These are phyloP conservation scores for Rhodomyrtus tomentosa DNA, from an alignment of 345 rosid genomes.

Conservation along the genomic window DNA sequence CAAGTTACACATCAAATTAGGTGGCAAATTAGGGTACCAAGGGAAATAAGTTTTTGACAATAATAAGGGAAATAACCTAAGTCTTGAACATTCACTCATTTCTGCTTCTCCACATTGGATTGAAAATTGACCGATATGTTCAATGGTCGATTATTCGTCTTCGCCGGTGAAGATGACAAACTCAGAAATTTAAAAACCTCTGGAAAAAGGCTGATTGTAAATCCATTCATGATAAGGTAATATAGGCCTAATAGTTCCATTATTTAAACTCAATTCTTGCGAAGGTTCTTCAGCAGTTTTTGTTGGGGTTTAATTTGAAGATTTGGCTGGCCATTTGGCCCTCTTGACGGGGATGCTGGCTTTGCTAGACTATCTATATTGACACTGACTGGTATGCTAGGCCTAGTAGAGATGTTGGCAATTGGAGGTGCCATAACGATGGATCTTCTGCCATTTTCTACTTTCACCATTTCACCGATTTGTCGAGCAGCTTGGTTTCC, in stretches of 20 bases:
- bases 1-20: neutral
- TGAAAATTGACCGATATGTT: neutral
- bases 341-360: neutral
- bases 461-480: no score
- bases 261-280: neutral
- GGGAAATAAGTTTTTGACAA: neutral
- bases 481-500: no score
- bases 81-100: neutral
- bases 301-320: neutral
- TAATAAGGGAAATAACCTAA: neutral
- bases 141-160: neutral
- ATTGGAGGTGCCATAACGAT: no score
- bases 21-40: neutral
- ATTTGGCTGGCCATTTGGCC: neutral
- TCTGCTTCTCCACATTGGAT: neutral
- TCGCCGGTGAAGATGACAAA: neutral
- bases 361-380: no score
- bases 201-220: neutral
- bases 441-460: no score
- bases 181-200: neutral
- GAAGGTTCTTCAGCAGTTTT: neutral
- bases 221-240: neutral
- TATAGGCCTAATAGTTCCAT: no score
- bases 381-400: no score
- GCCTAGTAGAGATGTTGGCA: no score